Percentiles rank a stretch among this genome's conserved stretches.
Evolutionary conservation across 2,329 filamentous ascomycete species (phyloP).

Genomic region (Exophiala dermatitidis): DNA sequence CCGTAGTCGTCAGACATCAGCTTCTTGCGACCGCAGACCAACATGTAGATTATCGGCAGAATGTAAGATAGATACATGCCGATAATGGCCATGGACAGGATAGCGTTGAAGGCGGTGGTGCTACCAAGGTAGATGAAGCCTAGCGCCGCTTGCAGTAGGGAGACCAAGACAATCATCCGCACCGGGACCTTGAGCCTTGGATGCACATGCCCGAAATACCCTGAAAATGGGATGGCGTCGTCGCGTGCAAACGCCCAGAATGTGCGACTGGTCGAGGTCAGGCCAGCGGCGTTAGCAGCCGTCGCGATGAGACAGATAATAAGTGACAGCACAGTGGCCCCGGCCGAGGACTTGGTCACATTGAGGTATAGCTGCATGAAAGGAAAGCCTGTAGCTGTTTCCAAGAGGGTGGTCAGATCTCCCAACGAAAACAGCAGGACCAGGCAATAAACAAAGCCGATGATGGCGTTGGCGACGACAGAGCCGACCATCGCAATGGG

Average conservation of each 20-base stretch:
- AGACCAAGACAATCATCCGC: slow-evolving; percentile 10
- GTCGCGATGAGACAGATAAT: slow-evolving; percentile 30
- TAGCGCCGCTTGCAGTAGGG: slow-evolving; percentile 13
- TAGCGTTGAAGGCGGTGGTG: slow-evolving; percentile 27
- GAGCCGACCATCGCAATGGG: slow-evolving; percentile 35
- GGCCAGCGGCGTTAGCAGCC: slow-evolving; percentile 28
- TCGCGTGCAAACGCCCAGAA: slow-evolving; percentile 38
- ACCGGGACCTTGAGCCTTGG: slow-evolving; percentile 16
- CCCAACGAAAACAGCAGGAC: slow-evolving; percentile 34
- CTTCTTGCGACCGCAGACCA: slow-evolving; percentile 32
- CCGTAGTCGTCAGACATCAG: slow-evolving; percentile 6
- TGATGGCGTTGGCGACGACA: slow-evolving; percentile 30
- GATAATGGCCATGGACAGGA: slow-evolving; percentile 25
- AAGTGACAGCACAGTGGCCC: slow-evolving; percentile 29
- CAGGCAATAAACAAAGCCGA: slow-evolving; percentile 34
- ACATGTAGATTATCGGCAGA: slow-evolving; percentile 42
- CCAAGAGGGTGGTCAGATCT: slow-evolving; percentile 3
- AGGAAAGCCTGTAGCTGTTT: slow-evolving; percentile 35
- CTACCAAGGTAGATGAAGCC: slow-evolving; percentile 22
- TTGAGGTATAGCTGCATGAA: slow-evolving; percentile 38
- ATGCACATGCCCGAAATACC: slow-evolving; percentile 25
- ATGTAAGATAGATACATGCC: slow-evolving; percentile 45
- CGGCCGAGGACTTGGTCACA: slow-evolving; percentile 28
- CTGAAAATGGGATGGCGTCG: slow-evolving; percentile 34
- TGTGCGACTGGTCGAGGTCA: slow-evolving; percentile 35